These are phyloP conservation scores for Aristolochia contorta DNA, from an alignment of 164 flowering plant species.

Conservation along the genomic window DNA sequence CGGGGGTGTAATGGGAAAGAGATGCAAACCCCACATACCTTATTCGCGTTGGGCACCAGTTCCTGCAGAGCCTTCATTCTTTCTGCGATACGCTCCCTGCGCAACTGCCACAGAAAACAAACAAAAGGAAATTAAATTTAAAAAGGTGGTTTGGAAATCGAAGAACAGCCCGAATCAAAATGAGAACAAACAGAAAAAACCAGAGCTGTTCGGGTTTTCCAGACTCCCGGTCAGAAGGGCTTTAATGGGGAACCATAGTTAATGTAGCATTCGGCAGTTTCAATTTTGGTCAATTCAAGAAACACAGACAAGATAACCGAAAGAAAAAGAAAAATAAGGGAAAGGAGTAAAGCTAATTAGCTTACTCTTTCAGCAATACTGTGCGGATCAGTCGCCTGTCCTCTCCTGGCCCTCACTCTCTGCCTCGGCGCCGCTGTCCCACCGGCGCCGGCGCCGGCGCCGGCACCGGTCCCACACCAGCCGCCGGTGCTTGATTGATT, in stretches of 20 bases:
- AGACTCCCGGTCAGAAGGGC: background rate
- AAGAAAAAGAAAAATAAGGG: background rate
- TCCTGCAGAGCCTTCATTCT: constrained; percentile 96
- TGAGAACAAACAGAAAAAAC: background rate
- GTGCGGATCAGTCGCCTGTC: constrained; percentile 98
- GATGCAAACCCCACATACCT: constrained; percentile 36
- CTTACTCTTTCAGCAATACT: constrained; percentile 96
- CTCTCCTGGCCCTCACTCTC: constrained; percentile 86
- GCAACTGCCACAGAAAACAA: constrained; percentile 41
- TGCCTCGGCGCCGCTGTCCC: constrained; percentile 44
- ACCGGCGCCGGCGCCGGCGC: constrained; percentile 27
- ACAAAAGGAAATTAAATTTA: background rate
- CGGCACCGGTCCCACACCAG: too few relatives aligned
- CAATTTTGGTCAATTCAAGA: background rate
- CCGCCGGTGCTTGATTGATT: constrained; percentile 33
- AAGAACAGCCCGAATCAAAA: background rate
- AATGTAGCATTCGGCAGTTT: background rate
- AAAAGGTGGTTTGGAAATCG: background rate
- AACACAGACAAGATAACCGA: background rate
- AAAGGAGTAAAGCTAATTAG: background rate
- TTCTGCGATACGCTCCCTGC: constrained; percentile 97
- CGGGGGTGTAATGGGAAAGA: background rate
- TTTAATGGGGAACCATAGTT: background rate
- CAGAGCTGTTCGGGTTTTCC: background rate
- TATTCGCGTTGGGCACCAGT: constrained; percentile 95